Evolutionary conservation across 2,329 filamentous ascomycete genomes (phyloP).

Genomic region (Xylariaceae sp.): DNA sequence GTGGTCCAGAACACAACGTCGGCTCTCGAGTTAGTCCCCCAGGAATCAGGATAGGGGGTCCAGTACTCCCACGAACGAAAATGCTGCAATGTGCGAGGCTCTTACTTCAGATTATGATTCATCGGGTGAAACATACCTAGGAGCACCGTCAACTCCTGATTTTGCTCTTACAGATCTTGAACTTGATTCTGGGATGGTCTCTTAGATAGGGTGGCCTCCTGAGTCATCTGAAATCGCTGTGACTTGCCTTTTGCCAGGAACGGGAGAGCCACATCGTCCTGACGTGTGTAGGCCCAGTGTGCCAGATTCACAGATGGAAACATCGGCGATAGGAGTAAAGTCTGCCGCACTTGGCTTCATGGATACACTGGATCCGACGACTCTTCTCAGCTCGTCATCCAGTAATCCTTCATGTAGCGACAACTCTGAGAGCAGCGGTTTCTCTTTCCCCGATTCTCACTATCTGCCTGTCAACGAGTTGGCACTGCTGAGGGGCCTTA

Average conservation of each 20-base stretch:
- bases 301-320: background rate
- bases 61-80: background rate
- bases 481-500: conserved; percentile 44
- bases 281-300: background rate
- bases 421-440: conserved; percentile 12
- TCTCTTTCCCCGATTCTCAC: conserved; percentile 44
- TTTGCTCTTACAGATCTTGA: background rate
- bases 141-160: background rate
- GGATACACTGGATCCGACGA: background rate
- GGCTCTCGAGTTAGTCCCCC: background rate
- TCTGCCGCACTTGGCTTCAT: background rate
- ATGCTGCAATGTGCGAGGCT: background rate
- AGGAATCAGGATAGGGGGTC: background rate
- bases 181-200: background rate
- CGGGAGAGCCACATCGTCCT: background rate
- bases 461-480: conserved; percentile 47
- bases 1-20: background rate
- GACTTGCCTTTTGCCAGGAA: background rate
- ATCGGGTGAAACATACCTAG: background rate
- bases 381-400: conserved; percentile 3
- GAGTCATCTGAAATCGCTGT: background rate
- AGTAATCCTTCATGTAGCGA: conserved; percentile 1
- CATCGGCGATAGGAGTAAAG: background rate
- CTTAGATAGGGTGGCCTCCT: background rate
- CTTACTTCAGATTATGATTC: background rate